Percentiles rank a stretch among this genome's conserved stretches.
Conservation (phyloP, 495 filamentous ascomycete species). For the Apiosordaria backusii region DNA sequence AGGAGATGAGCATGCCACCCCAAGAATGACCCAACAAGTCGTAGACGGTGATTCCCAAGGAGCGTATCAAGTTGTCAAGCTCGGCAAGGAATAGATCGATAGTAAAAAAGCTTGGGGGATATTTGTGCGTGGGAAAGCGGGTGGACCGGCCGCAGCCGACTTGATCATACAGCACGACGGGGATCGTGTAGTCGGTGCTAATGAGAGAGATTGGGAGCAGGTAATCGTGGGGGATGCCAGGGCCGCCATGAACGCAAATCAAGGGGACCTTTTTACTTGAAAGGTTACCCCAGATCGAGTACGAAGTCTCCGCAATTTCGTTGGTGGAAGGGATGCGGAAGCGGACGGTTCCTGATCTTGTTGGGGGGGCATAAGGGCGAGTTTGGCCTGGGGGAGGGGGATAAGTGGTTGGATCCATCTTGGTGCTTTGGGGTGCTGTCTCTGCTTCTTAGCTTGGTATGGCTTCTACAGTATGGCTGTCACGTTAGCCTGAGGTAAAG, state of each 20-base stretch:
- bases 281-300: slow-evolving; percentile 15
- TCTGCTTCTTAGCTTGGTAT: not conserved
- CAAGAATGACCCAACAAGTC: slow-evolving; percentile 49
- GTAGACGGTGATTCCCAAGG: slow-evolving; percentile 39
- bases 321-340: slow-evolving; percentile 12
- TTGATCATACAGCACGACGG: slow-evolving; percentile 55
- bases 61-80: slow-evolving; percentile 46
- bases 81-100: slow-evolving; percentile 45
- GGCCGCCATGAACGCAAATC: slow-evolving; percentile 46
- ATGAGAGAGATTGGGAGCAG: slow-evolving; percentile 40
- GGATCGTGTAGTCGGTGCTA: slow-evolving; percentile 26
- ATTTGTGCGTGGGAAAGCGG: slow-evolving; percentile 40
- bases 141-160: slow-evolving; percentile 48
- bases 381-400: slow-evolving; percentile 11
- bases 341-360: slow-evolving; percentile 14
- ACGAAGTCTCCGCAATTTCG: slow-evolving; percentile 14
- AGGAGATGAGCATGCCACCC: slow-evolving; percentile 50
- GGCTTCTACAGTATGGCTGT: not conserved
- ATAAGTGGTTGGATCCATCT: not conserved
- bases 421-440: not conserved
- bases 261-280: slow-evolving; percentile 27
- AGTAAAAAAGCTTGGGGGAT: slow-evolving; percentile 47
- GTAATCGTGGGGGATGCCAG: slow-evolving; percentile 44
- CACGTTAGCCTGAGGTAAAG: too few species aligned
- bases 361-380: slow-evolving; percentile 10